Percentiles rank a stretch among this genome's conserved stretches.
phyloP scores from a whole-genome alignment of 768 basidiomycete species.

The Mycena galopus region DNA sequence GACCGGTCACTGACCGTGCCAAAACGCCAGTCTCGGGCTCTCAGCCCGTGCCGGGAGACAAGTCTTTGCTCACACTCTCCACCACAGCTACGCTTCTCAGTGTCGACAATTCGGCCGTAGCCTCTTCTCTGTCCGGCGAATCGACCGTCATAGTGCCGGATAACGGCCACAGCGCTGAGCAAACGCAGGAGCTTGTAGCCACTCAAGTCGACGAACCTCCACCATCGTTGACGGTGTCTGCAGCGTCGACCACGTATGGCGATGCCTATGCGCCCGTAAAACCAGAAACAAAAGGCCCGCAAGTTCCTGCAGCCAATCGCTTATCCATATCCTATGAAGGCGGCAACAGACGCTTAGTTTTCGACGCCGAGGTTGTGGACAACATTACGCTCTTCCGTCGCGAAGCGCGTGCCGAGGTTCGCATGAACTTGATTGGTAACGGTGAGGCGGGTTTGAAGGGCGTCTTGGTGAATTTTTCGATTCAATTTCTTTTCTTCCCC shows the following conservation, averaged over 20 bases:
- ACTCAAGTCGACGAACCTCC: constrained; percentile 61
- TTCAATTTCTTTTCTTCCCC: constrained; percentile 7
- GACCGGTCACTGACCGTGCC: constrained; percentile 59
- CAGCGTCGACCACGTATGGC: constrained; percentile 59
- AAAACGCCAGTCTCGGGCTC: constrained; percentile 57
- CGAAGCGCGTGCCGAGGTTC: constrained; percentile 89
- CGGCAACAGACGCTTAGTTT: constrained; percentile 86
- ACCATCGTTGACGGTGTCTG: constrained; percentile 55
- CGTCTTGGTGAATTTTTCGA: constrained; percentile 70
- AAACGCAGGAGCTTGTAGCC: constrained; percentile 31
- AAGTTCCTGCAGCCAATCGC: constrained; percentile 80
- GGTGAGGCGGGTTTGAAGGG: constrained; percentile 74
- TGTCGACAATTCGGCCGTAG: constrained; percentile 49
- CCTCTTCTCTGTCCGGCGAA: constrained; percentile 42
- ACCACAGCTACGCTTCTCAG: constrained; percentile 67
- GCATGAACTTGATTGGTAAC: constrained; percentile 70
- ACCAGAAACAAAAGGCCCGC: constrained; percentile 53
- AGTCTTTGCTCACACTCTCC: constrained; percentile 60
- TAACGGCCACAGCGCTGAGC: constrained; percentile 24
- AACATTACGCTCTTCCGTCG: constrained; percentile 83
- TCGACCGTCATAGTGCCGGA: constrained; percentile 38
- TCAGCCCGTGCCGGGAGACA: constrained; percentile 27
- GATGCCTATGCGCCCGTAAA: constrained; percentile 56
- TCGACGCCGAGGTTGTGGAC: constrained; percentile 91
- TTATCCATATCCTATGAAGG: constrained; percentile 97